These are phyloP conservation scores for Epichloe scottii DNA, from an alignment of 2,329 filamentous ascomycete genomes.

Conservation along the genomic window DNA sequence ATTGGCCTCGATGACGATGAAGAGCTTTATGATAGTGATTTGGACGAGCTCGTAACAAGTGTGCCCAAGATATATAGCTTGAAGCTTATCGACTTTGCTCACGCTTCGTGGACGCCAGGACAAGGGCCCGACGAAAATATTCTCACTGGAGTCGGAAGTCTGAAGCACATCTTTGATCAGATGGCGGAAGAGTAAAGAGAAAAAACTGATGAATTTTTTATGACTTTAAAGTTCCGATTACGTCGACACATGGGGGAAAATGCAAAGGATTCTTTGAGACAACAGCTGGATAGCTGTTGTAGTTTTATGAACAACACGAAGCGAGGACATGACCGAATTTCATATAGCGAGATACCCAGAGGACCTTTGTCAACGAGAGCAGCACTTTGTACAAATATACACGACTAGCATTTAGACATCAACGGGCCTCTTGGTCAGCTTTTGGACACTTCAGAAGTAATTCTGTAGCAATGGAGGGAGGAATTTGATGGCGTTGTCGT, in stretches of 20 bases:
- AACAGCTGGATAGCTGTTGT: neutral
- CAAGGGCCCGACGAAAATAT: slow-evolving; percentile 78
- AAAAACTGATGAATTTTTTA: neutral
- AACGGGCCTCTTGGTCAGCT: neutral
- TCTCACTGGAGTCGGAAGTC: slow-evolving; percentile 59
- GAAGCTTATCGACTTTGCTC: slow-evolving; percentile 94
- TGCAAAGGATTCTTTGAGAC: neutral
- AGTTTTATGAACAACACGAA: neutral
- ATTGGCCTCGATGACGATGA: slow-evolving; percentile 35
- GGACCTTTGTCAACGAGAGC: neutral
- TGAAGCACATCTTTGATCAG: slow-evolving; percentile 58
- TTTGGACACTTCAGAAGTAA: neutral
- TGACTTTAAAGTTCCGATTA: neutral
- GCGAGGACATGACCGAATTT: neutral
- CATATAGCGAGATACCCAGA: slow-evolving; percentile 3
- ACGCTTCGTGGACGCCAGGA: slow-evolving; percentile 73
- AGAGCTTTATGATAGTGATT: slow-evolving; percentile 30
- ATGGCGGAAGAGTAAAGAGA: slow-evolving; percentile 29
- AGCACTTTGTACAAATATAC: neutral
- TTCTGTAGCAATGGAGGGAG: too few species aligned
- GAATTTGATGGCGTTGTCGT: too few species aligned
- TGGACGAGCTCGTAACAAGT: slow-evolving; percentile 29
- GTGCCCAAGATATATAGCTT: slow-evolving; percentile 60
- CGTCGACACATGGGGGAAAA: neutral
- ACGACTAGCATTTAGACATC: neutral